Conservation (phyloP, 345 rosid genomes). For the Gynandropsis gynandra region DNA sequence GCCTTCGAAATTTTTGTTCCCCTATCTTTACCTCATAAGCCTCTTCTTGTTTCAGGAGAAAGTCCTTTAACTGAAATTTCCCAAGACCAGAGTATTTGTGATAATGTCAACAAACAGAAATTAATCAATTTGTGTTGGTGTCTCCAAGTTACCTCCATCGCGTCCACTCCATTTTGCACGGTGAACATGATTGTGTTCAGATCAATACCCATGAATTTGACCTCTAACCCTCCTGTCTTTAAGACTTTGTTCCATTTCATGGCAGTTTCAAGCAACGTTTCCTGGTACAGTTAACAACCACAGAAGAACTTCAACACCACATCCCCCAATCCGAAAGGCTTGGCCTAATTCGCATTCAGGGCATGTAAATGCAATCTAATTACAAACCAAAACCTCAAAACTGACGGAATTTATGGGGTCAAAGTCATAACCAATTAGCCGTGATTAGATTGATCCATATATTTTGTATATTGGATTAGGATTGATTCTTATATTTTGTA, state of each 20-base stretch:
- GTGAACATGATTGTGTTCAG: slow-evolving; percentile 76
- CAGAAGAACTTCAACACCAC: neutral
- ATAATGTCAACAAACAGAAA: neutral
- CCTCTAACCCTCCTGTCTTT: slow-evolving; percentile 67
- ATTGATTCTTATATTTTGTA: too few species aligned
- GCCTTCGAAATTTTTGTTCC: slow-evolving; percentile 58
- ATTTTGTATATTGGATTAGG: too few species aligned
- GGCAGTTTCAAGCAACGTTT: slow-evolving; percentile 54
- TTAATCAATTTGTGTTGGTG: neutral
- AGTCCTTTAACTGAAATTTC: slow-evolving; percentile 64
- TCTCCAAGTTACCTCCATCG: slow-evolving; percentile 38
- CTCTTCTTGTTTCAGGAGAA: slow-evolving; percentile 58
- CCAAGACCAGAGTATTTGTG: neutral
- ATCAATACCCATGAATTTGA: slow-evolving; percentile 67
- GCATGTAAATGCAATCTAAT: too few species aligned
- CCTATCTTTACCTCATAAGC: slow-evolving; percentile 85
- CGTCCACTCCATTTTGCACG: slow-evolving; percentile 50
- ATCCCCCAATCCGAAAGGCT: neutral
- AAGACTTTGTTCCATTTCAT: slow-evolving; percentile 67
- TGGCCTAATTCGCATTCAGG: too few species aligned
- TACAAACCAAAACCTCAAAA: too few species aligned
- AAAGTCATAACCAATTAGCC: too few species aligned
- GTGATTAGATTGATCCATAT: too few species aligned
- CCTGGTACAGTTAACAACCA: slow-evolving; percentile 32
- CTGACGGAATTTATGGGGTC: too few species aligned